These are phyloP conservation scores for Heliamphora pulchella DNA, from an alignment of 179 eudicot genomes.

Conservation along the genomic window DNA sequence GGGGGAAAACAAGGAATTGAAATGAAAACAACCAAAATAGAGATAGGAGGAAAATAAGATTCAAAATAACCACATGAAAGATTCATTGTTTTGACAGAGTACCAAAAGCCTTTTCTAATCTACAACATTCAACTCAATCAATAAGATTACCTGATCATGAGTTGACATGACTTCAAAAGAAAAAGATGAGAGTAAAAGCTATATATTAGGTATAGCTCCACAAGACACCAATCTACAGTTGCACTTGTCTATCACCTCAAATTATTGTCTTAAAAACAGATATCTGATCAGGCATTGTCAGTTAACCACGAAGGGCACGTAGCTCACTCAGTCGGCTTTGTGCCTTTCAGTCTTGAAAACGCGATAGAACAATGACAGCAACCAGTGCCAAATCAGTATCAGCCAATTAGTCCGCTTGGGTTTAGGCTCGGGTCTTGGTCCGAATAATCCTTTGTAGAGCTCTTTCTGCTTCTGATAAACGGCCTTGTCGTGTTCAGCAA, in stretches of 20 bases:
- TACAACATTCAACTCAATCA: background rate
- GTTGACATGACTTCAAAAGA: too few relatives aligned
- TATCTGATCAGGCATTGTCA: background rate
- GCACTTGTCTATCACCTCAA: background rate
- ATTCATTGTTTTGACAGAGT: too few relatives aligned
- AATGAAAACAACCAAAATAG: background rate
- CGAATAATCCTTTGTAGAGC: constrained; percentile 88
- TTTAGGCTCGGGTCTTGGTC: constrained; percentile 77
- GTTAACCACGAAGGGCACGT: background rate
- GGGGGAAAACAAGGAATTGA: too few relatives aligned
- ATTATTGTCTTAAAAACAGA: background rate
- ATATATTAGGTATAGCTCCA: background rate
- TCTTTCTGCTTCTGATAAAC: constrained; percentile 86
- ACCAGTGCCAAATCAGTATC: constrained; percentile 66
- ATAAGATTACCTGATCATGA: background rate
- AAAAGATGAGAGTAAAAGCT: background rate
- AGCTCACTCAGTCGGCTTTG: constrained; percentile 40
- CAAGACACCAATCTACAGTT: background rate
- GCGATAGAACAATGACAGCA: constrained; percentile 46
- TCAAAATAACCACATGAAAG: too few relatives aligned
- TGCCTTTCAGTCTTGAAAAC: constrained; percentile 37
- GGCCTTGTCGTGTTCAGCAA: constrained; percentile 84
- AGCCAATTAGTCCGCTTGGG: constrained; percentile 52
- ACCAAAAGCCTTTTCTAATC: background rate
- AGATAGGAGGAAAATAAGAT: background rate